Evolutionary conservation across 2,329 filamentous ascomycete species (phyloP), one percentile per base, ranked within the genome.

Genomic region (Knoxdaviesia capensis): DNA sequence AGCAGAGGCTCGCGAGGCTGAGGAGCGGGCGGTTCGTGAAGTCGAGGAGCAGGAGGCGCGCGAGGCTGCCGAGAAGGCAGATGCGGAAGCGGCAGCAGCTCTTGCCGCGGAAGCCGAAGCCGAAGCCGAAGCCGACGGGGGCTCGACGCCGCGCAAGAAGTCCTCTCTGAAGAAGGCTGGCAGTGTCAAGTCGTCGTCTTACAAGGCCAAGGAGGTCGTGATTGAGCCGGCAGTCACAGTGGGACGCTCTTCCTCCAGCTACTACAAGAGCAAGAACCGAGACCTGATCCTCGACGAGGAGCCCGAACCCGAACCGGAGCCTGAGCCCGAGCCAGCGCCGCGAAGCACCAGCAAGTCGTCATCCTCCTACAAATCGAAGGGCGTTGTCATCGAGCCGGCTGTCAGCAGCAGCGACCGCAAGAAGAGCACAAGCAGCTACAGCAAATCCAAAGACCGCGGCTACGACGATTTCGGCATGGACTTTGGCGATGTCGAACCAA

Each of bases 321-420:
- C 40, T 10, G 42, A 43, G 38, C 50, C 54, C 36, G 51, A 54
- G 20, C 20, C 41, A 48, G 51, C 43, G 54, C 52, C 41, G 53
- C 59, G 46, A 62, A 61, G 47, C 59, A 54, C 53, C 42, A 49
- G 53, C 10, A 56, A 57, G 46, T 72, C 38, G 41, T 35, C 71
- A 56, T 68, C 69, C 51, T 73, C 73, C 53, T 56, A 59, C 37
- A 69, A 65, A 43, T 55, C 53, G 44, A 68, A 64, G 51, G 72
- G 71, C 50, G 57, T 60, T 9, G 59, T 64, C 6, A 53, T 66
- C 29, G 64, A 71, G 44, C 56, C 69, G 36, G 53, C 64, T 38
- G 60, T 63, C 31, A 62, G 63, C 38, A 59, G 60, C 45, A 60
- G 63, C 40, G 37, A 56, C 39, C 48, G 49, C 35, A 54, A 54